Evolutionary conservation across 177 flowering plant genomes (phyloP).

Genomic region (Vitis hybrid): DNA sequence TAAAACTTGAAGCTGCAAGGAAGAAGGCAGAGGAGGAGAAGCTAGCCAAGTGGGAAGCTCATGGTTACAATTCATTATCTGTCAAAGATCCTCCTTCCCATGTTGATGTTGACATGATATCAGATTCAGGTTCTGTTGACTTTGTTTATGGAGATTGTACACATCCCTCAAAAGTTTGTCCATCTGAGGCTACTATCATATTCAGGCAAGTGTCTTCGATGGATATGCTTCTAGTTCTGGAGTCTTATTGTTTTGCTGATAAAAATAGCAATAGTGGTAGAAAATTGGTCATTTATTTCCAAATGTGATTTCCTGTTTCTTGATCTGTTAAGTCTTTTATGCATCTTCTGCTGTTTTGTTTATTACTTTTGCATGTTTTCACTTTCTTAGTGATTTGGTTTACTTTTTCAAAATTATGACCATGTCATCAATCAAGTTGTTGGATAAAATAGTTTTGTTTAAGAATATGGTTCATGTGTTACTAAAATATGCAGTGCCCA

Average conservation of each 20-base stretch:
- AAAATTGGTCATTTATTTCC: background rate
- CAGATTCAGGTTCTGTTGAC: constrained; percentile 67
- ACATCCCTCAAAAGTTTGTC: constrained; percentile 53
- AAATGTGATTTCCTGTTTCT: background rate
- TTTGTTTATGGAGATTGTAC: constrained; percentile 98
- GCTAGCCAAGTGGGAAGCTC: constrained; percentile 78
- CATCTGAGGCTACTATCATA: constrained; percentile 66
- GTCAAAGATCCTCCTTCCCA: constrained; percentile 46
- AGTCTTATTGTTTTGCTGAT: background rate
- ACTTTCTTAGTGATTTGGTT: background rate
- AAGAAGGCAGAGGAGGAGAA: constrained; percentile 83
- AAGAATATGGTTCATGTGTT: too few species aligned
- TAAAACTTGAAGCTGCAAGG: constrained; percentile 59
- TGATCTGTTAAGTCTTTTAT: background rate
- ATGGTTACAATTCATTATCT: constrained; percentile 73
- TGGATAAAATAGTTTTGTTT: background rate
- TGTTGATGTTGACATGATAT: constrained; percentile 33
- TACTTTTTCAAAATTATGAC: background rate
- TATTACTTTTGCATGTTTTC: background rate
- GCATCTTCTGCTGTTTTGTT: background rate
- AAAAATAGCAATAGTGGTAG: background rate
- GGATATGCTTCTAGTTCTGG: background rate
- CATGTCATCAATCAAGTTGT: background rate
- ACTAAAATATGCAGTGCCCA: too few species aligned
- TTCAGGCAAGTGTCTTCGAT: constrained; percentile 48